phyloP scores from a whole-genome alignment of 208 protist species.

The Acanthamoeba healyi region DNA sequence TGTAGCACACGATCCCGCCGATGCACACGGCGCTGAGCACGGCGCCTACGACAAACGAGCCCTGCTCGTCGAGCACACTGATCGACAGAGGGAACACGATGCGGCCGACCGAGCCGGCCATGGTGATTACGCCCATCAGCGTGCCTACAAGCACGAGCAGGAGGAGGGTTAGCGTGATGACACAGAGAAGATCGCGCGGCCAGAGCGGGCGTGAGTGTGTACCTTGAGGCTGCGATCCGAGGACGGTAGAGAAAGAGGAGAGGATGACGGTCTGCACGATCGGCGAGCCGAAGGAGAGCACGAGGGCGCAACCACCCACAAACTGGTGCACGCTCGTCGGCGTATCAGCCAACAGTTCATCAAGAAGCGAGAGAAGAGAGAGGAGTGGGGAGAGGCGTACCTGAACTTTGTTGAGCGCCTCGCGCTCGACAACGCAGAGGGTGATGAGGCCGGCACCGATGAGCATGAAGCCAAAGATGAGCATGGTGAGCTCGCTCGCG shows the following conservation, averaged over 20 bases:
- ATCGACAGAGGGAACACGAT: conserved; percentile 55
- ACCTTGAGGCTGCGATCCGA: conserved; percentile 51
- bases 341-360: too few relatives aligned
- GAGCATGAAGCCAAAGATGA: conserved; percentile 52
- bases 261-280: conserved; percentile 54
- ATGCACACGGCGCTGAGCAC: conserved; percentile 47
- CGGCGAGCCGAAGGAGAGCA: conserved; percentile 55
- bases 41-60: conserved; percentile 13
- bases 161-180: neutral
- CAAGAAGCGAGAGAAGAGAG: neutral
- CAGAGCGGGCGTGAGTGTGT: neutral
- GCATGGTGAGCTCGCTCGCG: conserved; percentile 9
- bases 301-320: neutral
- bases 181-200: neutral
- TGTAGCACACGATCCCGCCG: conserved; percentile 11
- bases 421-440: neutral
- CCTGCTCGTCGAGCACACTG: conserved; percentile 50
- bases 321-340: too few relatives aligned
- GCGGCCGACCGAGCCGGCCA: conserved; percentile 17
- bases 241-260: conserved; percentile 37
- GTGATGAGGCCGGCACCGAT: conserved; percentile 14
- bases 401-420: neutral
- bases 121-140: conserved; percentile 49
- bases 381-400: neutral
- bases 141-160: neutral